These are phyloP conservation scores for Aspergillus bombycis DNA, from an alignment of 2,329 filamentous ascomycete genomes.

Conservation along the genomic window DNA sequence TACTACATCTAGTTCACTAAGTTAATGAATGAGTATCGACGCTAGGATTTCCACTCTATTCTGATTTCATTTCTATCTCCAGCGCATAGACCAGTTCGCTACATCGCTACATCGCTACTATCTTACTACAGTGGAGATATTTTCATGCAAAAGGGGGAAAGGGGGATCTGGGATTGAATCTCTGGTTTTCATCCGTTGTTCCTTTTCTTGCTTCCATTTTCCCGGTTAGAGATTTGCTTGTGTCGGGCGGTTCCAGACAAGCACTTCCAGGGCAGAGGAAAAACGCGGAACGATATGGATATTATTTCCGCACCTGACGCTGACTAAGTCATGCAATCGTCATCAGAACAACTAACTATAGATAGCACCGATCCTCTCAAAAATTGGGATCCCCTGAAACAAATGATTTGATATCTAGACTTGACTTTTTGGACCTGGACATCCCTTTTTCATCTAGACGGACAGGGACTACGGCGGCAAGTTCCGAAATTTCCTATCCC, in stretches of 20 bases:
- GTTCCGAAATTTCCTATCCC: conserved; percentile 4
- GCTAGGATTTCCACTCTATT: neutral
- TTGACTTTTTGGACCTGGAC: neutral
- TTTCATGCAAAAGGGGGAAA: neutral
- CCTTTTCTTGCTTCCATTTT: neutral
- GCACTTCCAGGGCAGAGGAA: neutral
- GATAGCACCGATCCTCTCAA: conserved; percentile 2
- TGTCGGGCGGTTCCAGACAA: neutral
- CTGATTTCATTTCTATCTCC: neutral
- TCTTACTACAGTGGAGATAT: too few species aligned
- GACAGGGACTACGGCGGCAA: neutral
- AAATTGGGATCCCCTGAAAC: conserved; percentile 2
- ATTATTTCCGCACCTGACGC: neutral
- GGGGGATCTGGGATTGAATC: neutral
- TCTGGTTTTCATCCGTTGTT: neutral
- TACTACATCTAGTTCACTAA: neutral
- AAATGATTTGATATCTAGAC: neutral
- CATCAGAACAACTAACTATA: neutral
- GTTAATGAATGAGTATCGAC: neutral
- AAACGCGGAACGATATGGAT: neutral
- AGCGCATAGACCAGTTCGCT: neutral
- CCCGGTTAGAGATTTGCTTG: too few species aligned
- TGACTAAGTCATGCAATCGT: neutral
- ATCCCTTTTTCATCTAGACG: neutral
- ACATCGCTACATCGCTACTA: too few species aligned